phyloP scores from a whole-genome alignment of 257 asterid species.

The Solanum pennellii region DNA sequence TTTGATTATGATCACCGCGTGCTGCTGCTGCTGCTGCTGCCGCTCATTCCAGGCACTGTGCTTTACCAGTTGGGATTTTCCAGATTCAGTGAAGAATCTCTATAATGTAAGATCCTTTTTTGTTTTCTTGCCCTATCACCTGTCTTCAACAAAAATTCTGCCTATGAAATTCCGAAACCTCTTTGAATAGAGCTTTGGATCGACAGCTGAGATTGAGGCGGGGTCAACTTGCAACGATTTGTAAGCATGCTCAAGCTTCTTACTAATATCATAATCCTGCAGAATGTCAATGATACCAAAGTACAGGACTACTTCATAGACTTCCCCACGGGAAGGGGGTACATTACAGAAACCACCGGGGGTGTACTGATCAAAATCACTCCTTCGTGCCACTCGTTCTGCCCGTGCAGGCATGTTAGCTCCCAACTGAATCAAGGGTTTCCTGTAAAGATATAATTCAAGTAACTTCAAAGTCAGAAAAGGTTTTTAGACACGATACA shows the following conservation, averaged over 20 bases:
- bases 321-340: constrained; percentile 44
- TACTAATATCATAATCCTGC: constrained; percentile 89
- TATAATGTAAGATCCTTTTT: not conserved
- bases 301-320: constrained; percentile 68
- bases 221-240: constrained; percentile 86
- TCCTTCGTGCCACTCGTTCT: constrained; percentile 63
- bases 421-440: constrained; percentile 72
- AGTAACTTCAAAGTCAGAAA: not conserved
- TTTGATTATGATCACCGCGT: not conserved
- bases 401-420: constrained; percentile 99
- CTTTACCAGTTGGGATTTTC: constrained; percentile 1
- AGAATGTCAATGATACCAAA: constrained; percentile 88
- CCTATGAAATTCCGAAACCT: constrained; percentile 82
- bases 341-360: constrained; percentile 35
- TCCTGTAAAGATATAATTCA: constrained; percentile 25
- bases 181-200: constrained; percentile 78
- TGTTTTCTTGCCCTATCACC: constrained; percentile 21
- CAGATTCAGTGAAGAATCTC: constrained; percentile 25
- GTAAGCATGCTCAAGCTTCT: constrained; percentile 93
- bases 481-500: not conserved
- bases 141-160: constrained; percentile 62
- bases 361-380: constrained; percentile 62
- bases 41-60: not conserved
- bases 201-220: constrained; percentile 85
- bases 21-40: not conserved